Base-by-base conservation (phyloP, 176 grass and related monocot species). In the Rhynchospora pubera region DNA sequence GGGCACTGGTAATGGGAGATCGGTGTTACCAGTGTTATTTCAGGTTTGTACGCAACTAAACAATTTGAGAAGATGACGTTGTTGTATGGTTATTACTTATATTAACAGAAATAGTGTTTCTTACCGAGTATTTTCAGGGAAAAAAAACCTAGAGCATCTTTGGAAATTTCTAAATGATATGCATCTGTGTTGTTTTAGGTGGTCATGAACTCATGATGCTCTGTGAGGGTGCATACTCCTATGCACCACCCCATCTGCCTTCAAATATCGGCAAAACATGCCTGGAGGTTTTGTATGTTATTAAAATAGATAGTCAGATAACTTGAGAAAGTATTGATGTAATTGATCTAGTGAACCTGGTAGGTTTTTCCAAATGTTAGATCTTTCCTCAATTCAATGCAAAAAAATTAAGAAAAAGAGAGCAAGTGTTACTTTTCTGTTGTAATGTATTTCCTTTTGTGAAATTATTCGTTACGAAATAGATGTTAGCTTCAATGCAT, bases 251-350 rank as follows among this genome's bases (percentile, higher is more conserved):
- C 46, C 50, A 53, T 56, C 50, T 4, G 13, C 23, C 50, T 77
- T 18, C 50, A 77, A 50, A 6, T 21, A 30, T 50, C 68, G 13
- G 44, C 0, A 3, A 50, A 56, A 32, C 72, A 56, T 55, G 72
- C 16, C 48, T 18, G 47, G 50, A 56, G 71, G 72, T 21, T 9
- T 56, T 12, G 6, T 55, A 56, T 30, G 48, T 77, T n/a, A 75
- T 53, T 69, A 12, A 18, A 77, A 77, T 77, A 32, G 72, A 77
- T 74, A 28, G 55, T 16, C 23, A 56, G 72, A 56, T 77, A 77
- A 24, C 14, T 55, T 30, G 56, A 55, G 72, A 77, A 77, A 77
- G 13, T 77, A 77, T 77, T 18, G 2, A 55, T 77, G 50, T 77
- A 32, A 77, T 77, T 56, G 72, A 32, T 77, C 50, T 56, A 77